A percentile compares a stretch with the other conserved stretches of the same genome.
Conservation (phyloP, 2,329 filamentous ascomycete genomes). For the Aspergillus jensenii region DNA sequence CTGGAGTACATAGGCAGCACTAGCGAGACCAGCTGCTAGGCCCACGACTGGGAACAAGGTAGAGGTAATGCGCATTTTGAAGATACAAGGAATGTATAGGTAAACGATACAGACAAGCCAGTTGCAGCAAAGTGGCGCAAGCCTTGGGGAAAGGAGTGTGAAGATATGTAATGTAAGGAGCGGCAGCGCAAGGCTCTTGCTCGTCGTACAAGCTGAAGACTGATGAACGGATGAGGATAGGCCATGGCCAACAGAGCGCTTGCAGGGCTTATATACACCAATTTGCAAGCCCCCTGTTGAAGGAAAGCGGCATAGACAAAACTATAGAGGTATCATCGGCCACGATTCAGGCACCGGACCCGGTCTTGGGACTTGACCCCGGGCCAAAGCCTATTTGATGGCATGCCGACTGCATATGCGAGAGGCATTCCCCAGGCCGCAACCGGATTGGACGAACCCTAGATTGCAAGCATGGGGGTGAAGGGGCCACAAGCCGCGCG, state of each 20-base stretch:
- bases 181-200: neutral
- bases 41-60: constrained; percentile 28
- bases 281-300: neutral
- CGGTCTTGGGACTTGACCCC: constrained; percentile 20
- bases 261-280: constrained; percentile 8
- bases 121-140: neutral
- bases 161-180: constrained; percentile 1
- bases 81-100: constrained; percentile 8
- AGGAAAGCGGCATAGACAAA: constrained; percentile 1
- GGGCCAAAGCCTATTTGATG: neutral
- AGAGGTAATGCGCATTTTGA: constrained; percentile 28
- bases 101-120: constrained; percentile 4
- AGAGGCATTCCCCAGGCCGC: neutral
- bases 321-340: constrained; percentile 18
- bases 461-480: neutral
- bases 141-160: neutral
- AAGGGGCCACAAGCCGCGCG: neutral
- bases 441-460: neutral
- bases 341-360: constrained; percentile 29
- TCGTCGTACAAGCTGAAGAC: neutral
- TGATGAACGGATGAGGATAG: neutral
- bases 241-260: neutral
- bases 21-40: constrained; percentile 31
- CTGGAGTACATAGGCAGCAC: constrained; percentile 43
- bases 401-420: neutral